A percentile compares a stretch with the other conserved stretches of the same genome.
phyloP scores from a whole-genome alignment of 179 eudicot species.

The Patellifolia procumbens region DNA sequence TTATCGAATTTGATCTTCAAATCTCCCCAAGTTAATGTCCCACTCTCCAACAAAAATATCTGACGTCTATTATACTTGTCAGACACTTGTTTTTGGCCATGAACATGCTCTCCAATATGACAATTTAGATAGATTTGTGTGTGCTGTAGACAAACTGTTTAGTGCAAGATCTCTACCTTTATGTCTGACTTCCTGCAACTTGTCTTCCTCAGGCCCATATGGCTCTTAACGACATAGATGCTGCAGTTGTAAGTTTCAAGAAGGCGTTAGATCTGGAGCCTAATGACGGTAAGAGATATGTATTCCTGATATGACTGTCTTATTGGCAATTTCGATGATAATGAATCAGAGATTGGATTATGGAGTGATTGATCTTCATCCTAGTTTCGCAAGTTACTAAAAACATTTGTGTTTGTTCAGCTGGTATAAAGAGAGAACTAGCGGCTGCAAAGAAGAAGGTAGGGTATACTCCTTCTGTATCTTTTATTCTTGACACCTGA shows the following conservation, averaged over 20 bases:
- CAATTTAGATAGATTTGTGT: background rate
- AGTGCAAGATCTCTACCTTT: background rate
- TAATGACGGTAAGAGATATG: conserved; percentile 60
- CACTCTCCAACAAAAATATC: background rate
- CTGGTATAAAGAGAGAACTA: conserved; percentile 70
- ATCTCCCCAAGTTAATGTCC: background rate
- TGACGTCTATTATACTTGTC: background rate
- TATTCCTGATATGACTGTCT: background rate
- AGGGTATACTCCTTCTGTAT: background rate
- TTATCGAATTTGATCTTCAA: background rate
- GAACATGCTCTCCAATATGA: background rate
- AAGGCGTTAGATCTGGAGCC: conserved; percentile 85
- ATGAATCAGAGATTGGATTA: background rate
- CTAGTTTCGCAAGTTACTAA: background rate
- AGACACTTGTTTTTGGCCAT: background rate
- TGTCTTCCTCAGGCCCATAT: conserved; percentile 56
- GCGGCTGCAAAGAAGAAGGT: conserved; percentile 80
- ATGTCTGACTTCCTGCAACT: conserved; percentile 10
- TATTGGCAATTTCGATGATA: background rate
- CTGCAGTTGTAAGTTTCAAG: conserved; percentile 72
- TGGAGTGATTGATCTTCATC: background rate
- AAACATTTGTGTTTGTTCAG: conserved; percentile 34
- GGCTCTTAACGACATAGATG: conserved; percentile 86
- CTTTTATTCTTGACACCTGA: too few species aligned
- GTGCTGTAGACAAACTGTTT: background rate